Evolutionary conservation across 108 stramenopile genomes (phyloP).

Genomic region (Chaetoceros muelleri): DNA sequence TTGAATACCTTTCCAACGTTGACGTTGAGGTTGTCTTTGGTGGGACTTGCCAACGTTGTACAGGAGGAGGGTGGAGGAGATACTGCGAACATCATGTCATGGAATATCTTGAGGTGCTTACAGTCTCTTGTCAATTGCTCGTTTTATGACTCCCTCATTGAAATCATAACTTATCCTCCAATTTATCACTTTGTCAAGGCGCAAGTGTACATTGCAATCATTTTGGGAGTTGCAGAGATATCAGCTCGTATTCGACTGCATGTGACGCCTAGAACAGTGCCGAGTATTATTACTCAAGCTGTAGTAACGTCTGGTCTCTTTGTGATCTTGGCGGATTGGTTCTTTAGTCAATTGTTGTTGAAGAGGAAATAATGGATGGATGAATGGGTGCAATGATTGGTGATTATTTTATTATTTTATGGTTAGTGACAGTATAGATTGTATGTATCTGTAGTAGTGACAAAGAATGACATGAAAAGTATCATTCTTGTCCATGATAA

Average conservation of each 20-base stretch:
- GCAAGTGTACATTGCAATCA: slow-evolving; percentile 47
- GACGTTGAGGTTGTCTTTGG: slow-evolving; percentile 25
- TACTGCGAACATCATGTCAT: too few species aligned
- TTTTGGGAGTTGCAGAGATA: slow-evolving; percentile 54
- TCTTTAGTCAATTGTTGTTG: slow-evolving; percentile 60
- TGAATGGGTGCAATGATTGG: too few species aligned
- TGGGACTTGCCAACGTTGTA: slow-evolving; percentile 15
- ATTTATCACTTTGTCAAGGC: slow-evolving; percentile 49
- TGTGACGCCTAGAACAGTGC: slow-evolving; percentile 64
- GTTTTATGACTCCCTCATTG: slow-evolving; percentile 37
- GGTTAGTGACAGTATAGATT: too few species aligned
- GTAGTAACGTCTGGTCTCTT: slow-evolving; percentile 57
- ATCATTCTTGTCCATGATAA: too few species aligned
- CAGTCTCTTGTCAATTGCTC: slow-evolving; percentile 22
- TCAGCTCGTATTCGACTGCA: slow-evolving; percentile 35
- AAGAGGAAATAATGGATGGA: too few species aligned
- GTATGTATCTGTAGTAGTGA: too few species aligned
- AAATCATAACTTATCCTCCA: slow-evolving; percentile 62
- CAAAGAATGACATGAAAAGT: too few species aligned
- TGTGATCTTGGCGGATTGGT: slow-evolving; percentile 78
- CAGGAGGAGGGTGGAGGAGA: slow-evolving; percentile 17
- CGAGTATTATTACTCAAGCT: slow-evolving; percentile 55
- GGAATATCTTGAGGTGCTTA: slow-evolving; percentile 19
- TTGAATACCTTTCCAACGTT: slow-evolving; percentile 40
- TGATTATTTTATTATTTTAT: too few species aligned